Base-by-base conservation (phyloP, 75 land plant species). In the Sequoia sempervirens region DNA sequence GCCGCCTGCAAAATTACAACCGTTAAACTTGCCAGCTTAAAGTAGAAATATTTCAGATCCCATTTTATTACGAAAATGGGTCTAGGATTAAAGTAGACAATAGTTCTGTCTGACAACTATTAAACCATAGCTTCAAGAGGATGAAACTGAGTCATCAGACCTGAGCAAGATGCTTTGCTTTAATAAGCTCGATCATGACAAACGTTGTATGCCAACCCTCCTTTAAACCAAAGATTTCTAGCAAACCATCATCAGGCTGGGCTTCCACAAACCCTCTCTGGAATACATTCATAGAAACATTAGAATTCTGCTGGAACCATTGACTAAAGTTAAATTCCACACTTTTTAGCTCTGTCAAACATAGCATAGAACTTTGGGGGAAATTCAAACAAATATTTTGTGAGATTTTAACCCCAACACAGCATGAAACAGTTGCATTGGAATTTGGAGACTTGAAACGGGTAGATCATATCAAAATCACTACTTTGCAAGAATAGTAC, bases 141-240 rank as follows among this genome's bases (percentile, higher is more conserved):
- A 78, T 43, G 46, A 45, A 78, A 78, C 50, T 45, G 32, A 45
- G n/a, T 26, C 52, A 78, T 7, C 84, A 70, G 30, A 97, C 99
- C 98, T 97, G 99, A 64, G 96, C 95, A 72, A 97, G 91, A 83
- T 97, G 96, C 80, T 93, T 92, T 50, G 99, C 99, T 82, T 88
- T 81, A 41, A 93, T 92, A 64, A 96, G 90, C 37, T 93, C 93
- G 61, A 92, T 84, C 96, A 97, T 90, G 17, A 97, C 98, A 83
- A 96, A 89, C 7, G 99, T 92, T 58, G 96, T 90, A 88, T 97
- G 99, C 99, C 99, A 97, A 40, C 98, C 99, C 83, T 97, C 95
- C 85, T 91, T 91, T 11, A 97, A 85, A 30, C 99, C 99, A 89
- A 97, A 92, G 56, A 97, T 90, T 84, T 97, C 99, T 70, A 97